phyloP scores from a whole-genome alignment of 768 basidiomycete genomes.

The Exsudoporus frostii region DNA sequence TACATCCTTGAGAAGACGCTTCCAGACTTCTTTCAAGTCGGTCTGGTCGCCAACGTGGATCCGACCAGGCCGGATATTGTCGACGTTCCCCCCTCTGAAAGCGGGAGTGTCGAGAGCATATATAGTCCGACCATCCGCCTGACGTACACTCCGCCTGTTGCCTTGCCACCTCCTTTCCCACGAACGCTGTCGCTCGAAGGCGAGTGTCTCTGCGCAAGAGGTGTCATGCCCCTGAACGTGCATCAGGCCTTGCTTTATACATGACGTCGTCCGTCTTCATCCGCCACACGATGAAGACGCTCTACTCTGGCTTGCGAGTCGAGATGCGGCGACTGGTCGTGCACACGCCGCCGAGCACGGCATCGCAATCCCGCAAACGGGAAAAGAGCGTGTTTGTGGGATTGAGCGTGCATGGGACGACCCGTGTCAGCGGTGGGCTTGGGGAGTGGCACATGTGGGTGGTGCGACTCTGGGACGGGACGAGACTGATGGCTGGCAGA shows the following conservation, averaged over 20 bases:
- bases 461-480: background rate
- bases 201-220: slow-evolving; percentile 24
- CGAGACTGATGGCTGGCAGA: slow-evolving; percentile 33
- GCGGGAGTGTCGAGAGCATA: slow-evolving; percentile 38
- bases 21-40: slow-evolving; percentile 66
- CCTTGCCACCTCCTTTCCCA: slow-evolving; percentile 68
- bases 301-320: slow-evolving; percentile 66
- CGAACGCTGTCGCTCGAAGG: slow-evolving; percentile 70
- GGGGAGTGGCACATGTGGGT: slow-evolving; percentile 76
- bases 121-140: slow-evolving; percentile 66
- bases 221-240: slow-evolving; percentile 1
- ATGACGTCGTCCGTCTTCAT: slow-evolving; percentile 66
- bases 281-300: slow-evolving; percentile 69
- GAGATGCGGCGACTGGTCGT: slow-evolving; percentile 48
- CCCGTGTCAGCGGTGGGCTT: slow-evolving; percentile 57
- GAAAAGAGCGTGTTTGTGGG: slow-evolving; percentile 60
- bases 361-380: slow-evolving; percentile 24
- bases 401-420: slow-evolving; percentile 52
- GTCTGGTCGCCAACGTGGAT: slow-evolving; percentile 58
- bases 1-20: slow-evolving; percentile 66
- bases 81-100: slow-evolving; percentile 26
- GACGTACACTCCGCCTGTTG: slow-evolving; percentile 64
- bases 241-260: slow-evolving; percentile 66
- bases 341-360: slow-evolving; percentile 10
- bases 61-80: slow-evolving; percentile 35